Base-by-base conservation (phyloP, 768 basidiomycete species). In the Pleurotus tuoliensis region DNA sequence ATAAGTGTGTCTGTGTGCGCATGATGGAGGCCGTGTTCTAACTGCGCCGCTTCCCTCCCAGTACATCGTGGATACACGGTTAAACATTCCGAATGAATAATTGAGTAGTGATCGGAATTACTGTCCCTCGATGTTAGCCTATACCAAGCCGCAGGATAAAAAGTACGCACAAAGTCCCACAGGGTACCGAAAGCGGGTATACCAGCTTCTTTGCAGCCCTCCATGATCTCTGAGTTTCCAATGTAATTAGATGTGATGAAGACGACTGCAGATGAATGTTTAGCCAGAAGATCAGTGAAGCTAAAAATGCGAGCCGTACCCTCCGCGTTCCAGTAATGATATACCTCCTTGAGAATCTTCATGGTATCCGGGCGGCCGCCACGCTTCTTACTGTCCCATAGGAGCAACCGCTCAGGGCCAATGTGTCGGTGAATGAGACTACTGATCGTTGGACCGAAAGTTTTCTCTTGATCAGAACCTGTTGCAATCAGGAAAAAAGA, bases 201-300 rank as follows among this genome's bases (percentile, higher is more conserved):
- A 22, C 82, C 82, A 50, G 79, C 81, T 60, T 78, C 78, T 68
- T 85, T 89, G 73, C 84, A 90, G 18, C 87, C 89, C 66, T 87
- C 76, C 80, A 89, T 90, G 58, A 92, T 86, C 64, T 92, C 88
- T 12, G 79, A 75, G 68, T 92, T 91, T 25, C 89, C 89, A 40
- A 83, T 77, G 62, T 80, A 86, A 72, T 92, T 92, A n/a, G 88
- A 90, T 6, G 89, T 92, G 68, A 92, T 88, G 70, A 92, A 89
- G 24, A 91, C 84, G 45, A 92, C 84, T 84, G 34, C 27, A 49
- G 9, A 40, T 58, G 3, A 59, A 56, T 27, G 55, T 12, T n/a
- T 24, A 22, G 52, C 38, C 55, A 45, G 56, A 30, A 39, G 27
- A 27, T 56, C n/a, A 37, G 30, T 49, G 53, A 60, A 43, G 55